phyloP scores from a whole-genome alignment of 129 eudicot species.

The Flaveria robusta region DNA sequence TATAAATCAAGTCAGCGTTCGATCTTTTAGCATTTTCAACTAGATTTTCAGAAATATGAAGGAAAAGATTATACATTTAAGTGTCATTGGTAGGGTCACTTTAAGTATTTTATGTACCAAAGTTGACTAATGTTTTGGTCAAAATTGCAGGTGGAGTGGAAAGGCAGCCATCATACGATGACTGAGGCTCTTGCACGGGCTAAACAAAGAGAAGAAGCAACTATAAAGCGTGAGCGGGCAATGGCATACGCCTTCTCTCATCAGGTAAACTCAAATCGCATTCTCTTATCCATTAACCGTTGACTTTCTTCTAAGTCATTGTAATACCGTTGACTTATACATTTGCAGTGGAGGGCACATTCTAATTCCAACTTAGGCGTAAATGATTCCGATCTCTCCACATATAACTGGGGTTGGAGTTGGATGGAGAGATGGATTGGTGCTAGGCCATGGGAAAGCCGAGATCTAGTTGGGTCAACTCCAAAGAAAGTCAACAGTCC shows the following conservation, averaged over 20 bases:
- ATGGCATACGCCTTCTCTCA: conserved; percentile 98
- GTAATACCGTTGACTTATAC: not conserved
- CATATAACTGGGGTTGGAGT: conserved; percentile 98
- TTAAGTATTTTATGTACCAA: not conserved
- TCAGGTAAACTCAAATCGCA: conserved; percentile 53
- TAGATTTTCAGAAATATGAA: not conserved
- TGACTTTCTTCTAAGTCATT: not conserved
- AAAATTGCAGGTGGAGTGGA: conserved; percentile 77
- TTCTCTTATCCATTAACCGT: not conserved
- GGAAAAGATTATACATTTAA: not conserved
- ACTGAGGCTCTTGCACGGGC: conserved; percentile 69
- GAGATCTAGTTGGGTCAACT: conserved; percentile 49
- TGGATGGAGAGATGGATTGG: conserved; percentile 98
- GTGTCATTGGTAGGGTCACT: conserved; percentile 9
- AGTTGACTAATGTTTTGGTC: conserved; percentile 17
- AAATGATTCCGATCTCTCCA: conserved; percentile 47
- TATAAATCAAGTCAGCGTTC: not conserved
- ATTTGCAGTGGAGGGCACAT: conserved; percentile 90
- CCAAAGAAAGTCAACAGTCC: conserved; percentile 56
- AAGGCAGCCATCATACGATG: conserved; percentile 69
- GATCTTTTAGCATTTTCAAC: conserved; percentile 13
- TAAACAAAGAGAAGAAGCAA: conserved; percentile 91
- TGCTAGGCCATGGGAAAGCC: conserved; percentile 94
- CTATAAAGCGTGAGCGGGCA: conserved; percentile 86
- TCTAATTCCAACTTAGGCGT: conserved; percentile 47